Conservation (phyloP, 2,329 filamentous ascomycete species). For the Aspergillus sp. region DNA sequence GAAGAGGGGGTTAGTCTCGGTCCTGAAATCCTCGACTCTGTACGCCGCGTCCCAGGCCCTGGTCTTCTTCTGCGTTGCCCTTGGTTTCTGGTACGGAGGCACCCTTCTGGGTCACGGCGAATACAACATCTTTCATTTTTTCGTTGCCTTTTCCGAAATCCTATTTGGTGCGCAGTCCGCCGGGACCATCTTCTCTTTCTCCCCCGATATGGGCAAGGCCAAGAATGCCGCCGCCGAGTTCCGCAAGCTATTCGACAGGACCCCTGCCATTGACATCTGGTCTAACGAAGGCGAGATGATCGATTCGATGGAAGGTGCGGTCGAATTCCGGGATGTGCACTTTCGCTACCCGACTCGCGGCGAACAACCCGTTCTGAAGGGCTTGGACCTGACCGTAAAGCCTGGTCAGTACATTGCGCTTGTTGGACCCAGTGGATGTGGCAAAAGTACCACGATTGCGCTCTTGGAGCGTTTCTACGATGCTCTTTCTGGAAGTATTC, state of each 20-base stretch:
- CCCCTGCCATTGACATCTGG: slow-evolving; percentile 77
- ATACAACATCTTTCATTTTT: slow-evolving; percentile 79
- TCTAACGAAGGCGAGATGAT: slow-evolving; percentile 58
- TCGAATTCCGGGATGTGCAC: slow-evolving; percentile 88
- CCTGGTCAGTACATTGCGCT: slow-evolving; percentile 55
- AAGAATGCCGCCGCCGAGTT: slow-evolving; percentile 73
- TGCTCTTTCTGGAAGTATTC: slow-evolving; percentile 68
- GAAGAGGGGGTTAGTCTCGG: slow-evolving; percentile 59
- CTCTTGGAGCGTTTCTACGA: slow-evolving; percentile 94
- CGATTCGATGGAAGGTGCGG: slow-evolving; percentile 58
- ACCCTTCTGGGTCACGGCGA: slow-evolving; percentile 62
- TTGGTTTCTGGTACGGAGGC: slow-evolving; percentile 90
- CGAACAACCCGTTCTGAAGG: slow-evolving; percentile 84
- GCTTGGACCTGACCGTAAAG: slow-evolving; percentile 53
- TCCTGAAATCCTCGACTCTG: slow-evolving; percentile 66
- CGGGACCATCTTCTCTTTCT: slow-evolving; percentile 80
- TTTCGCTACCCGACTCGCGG: slow-evolving; percentile 90
- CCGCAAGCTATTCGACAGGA: slow-evolving; percentile 73
- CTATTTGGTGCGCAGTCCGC: slow-evolving; percentile 91
- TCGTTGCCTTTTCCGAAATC: slow-evolving; percentile 78
- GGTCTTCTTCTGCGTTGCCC: slow-evolving; percentile 72
- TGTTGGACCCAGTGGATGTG: slow-evolving; percentile 88
- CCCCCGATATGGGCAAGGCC: slow-evolving; percentile 88
- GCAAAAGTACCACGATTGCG: slow-evolving; percentile 88
- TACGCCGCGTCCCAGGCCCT: slow-evolving; percentile 81